Conservation (phyloP, 2,329 filamentous ascomycete species). For the Aspergillus udagawae region DNA sequence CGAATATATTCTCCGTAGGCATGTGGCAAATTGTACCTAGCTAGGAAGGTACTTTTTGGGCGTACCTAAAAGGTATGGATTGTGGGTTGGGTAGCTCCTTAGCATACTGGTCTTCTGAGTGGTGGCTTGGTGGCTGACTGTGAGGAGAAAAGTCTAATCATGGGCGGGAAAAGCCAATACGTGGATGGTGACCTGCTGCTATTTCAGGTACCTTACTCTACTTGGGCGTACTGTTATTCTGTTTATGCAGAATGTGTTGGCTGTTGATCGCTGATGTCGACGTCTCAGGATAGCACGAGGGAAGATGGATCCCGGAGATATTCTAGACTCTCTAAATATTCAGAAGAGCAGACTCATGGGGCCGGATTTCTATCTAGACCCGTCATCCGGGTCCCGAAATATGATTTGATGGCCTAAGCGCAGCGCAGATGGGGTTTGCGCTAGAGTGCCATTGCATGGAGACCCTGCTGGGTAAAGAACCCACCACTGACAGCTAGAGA, state of each 20-base stretch:
- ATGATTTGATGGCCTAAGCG: not conserved
- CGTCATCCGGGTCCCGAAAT: not conserved
- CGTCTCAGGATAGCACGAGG: not conserved
- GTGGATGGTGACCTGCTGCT: no score
- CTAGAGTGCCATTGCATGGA: not conserved
- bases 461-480: not conserved
- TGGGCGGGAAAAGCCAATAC: no score
- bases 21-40: not conserved
- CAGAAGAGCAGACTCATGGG: not conserved
- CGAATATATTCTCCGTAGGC: not conserved
- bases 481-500: not conserved
- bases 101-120: no score
- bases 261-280: not conserved
- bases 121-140: no score
- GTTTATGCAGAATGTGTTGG: not conserved
- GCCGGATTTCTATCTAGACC: no score
- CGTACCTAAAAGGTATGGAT: not conserved
- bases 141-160: no score
- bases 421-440: not conserved
- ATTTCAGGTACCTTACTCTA: no score
- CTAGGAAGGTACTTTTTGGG: not conserved
- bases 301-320: not conserved
- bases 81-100: no score
- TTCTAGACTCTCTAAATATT: not conserved
- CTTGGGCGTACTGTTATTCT: not conserved